Evolutionary conservation across 164 flowering plant genomes (phyloP).

Genomic region (Chimonanthus salicifolius): DNA sequence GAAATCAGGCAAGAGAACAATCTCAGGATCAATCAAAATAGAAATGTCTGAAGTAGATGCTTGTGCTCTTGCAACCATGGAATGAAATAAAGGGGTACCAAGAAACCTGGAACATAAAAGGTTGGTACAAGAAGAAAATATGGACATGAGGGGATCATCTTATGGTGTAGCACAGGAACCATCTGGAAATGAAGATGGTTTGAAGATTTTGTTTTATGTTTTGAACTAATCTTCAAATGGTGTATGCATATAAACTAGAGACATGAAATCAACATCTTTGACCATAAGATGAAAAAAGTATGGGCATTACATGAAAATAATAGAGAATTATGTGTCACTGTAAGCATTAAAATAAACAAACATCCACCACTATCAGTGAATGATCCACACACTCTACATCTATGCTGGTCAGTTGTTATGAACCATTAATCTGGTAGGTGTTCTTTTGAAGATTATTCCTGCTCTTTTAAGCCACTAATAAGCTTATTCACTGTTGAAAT

Average conservation of each 20-base stretch:
- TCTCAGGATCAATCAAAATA: constrained; percentile 64
- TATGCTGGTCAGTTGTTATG: too few relatives aligned
- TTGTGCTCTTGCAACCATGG: constrained; percentile 74
- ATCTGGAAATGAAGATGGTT: not conserved
- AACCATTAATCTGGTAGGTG: too few relatives aligned
- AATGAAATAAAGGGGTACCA: constrained; percentile 90
- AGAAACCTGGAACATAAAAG: constrained; percentile 37
- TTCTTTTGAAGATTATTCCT: too few relatives aligned
- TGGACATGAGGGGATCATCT: not conserved
- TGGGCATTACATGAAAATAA: not conserved
- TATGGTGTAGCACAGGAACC: not conserved
- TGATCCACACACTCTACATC: too few relatives aligned
- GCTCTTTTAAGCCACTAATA: too few relatives aligned
- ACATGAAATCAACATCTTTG: not conserved
- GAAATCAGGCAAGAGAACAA: constrained; percentile 62
- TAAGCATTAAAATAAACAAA: too few relatives aligned
- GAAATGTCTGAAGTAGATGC: constrained; percentile 59
- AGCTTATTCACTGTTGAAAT: too few relatives aligned
- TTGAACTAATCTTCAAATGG: too few relatives aligned
- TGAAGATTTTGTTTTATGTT: too few relatives aligned
- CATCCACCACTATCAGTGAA: too few relatives aligned
- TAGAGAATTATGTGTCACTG: too few relatives aligned
- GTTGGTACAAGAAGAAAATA: not conserved
- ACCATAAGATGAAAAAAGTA: not conserved
- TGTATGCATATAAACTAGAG: too few relatives aligned